A percentile compares a stretch with the other conserved stretches of the same genome.
phyloP scores from a whole-genome alignment of 345 rosid species.

The Camelina sativa region DNA sequence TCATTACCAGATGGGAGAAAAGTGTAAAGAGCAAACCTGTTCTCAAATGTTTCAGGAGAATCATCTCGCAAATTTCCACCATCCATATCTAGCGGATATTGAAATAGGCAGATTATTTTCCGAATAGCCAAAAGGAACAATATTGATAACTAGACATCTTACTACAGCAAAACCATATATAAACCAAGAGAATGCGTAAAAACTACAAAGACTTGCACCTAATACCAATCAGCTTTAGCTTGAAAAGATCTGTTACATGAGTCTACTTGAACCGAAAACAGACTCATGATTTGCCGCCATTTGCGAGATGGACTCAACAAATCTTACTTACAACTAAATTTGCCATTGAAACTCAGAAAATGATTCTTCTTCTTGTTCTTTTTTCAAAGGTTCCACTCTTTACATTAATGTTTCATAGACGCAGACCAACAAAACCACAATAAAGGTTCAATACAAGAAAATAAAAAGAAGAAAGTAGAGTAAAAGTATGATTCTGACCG shows the following conservation, averaged over 20 bases:
- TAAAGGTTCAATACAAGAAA: neutral
- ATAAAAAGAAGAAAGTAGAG: conserved; percentile 10
- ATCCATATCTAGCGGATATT: conserved; percentile 56
- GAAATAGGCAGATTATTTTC: neutral
- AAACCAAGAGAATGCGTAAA: neutral
- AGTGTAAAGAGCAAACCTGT: conserved; percentile 50
- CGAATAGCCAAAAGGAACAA: neutral
- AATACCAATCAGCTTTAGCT: conserved; percentile 12
- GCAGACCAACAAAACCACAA: no score
- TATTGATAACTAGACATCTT: neutral
- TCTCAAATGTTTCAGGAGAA: conserved; percentile 65
- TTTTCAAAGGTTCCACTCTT: no score
- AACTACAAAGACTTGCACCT: conserved; percentile 8
- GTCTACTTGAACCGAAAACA: conserved; percentile 7
- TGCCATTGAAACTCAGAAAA: neutral
- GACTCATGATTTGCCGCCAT: neutral
- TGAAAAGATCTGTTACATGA: neutral
- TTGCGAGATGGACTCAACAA: conserved; percentile 10
- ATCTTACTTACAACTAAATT: neutral
- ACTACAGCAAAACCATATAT: neutral
- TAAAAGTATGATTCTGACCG: conserved; percentile 48
- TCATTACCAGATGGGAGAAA: neutral
- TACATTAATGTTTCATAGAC: neutral
- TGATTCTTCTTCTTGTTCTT: neutral
- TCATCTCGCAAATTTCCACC: conserved; percentile 71